Evolutionary conservation across 2,329 filamentous ascomycete species (phyloP), one percentile per base, ranked within the genome.

Genomic region (Annulohypoxylon truncatum): DNA sequence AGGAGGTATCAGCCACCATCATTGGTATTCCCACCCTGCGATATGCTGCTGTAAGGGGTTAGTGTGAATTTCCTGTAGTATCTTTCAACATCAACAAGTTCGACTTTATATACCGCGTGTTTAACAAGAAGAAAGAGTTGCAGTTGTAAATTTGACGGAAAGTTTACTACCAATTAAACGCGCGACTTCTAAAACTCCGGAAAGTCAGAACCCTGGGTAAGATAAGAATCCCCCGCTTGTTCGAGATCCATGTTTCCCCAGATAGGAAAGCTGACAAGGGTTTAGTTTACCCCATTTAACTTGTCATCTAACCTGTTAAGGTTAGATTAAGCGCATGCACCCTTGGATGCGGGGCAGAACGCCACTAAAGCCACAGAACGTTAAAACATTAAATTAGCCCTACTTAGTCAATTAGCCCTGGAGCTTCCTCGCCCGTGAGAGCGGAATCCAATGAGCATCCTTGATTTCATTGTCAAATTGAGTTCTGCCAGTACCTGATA

Each of bases 401-500:
- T n/a, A n/a, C n/a, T n/a, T n/a, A n/a, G n/a, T n/a, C 35, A 38
- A 8, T 38, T 4, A 12, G 12, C 42, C 12, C 42, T 47, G 9
- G 12, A 24, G 35, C 22, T 28, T 62, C 35, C 18, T 35, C 51
- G 29, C 33, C 54, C 66, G 31, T 26, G 38, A 31, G 56, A 42
- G 5, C 28, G 63, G 63, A 55, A 68, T 62, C 63, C 59, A 68
- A 68, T 68, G 24, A 66, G 18, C 38, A 20, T n/a, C 10, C 26
- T 18, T 29, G 12, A 60, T 52, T 60, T 63, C 22, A 52, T 48
- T 33, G 62, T 62, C 46, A 20, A 58, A 51, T 64, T 64, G 26
- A 55, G 31, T 66, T 57, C 35, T 35, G 13, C 13, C 9, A 51
- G 40, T 26, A 18, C 6, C 15, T n/a, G n/a, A n/a, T n/a, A n/a